Evolutionary conservation across 2,329 filamentous ascomycete species (phyloP), one percentile per base, ranked within the genome.

Genomic region (Sordariomycetes sp.): DNA sequence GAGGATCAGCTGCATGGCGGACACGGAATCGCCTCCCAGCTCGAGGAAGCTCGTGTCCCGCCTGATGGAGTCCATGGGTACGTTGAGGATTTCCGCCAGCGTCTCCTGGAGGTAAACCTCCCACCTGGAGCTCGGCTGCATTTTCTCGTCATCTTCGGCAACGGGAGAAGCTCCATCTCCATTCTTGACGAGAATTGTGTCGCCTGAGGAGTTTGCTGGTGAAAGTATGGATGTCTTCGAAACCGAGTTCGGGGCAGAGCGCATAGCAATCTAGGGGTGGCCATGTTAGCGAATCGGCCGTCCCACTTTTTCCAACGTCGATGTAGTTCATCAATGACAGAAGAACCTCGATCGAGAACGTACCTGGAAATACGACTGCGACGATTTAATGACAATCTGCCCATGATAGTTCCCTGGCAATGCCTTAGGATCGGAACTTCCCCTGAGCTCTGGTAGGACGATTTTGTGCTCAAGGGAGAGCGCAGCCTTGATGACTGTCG

Each of bases 51-150:
- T 42, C 32, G 47, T 42, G 16, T 35, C 34, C 11, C 16, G 25
- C 15, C 34, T 21, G 3, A 35, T 30, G 2, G 8, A 48, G 6
- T 63, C 55, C 25, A 61, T 48, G 1, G 49, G 39, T 8, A 38
- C 16, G 10, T 30, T 30, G 2, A 67, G 48, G 3, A 68, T 56
- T 4, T 53, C 51, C n/a, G 59, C 52, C 68, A 69, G 74, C 16
- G 66, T 48, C 8, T 49, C 44, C n/a, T 44, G 50, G 6, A 63
- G 40, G 1, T 45, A 46, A 17, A 10, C n/a, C 9, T 21, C 21
- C 30, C 30, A 32, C 21, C 4, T 10, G 11, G 20, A 19, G 19
- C 3, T 32, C 30, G 10, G 30, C 8, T 7, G 30, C 11, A 11
- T 19, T 24, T 8, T 24, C 21, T 24, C 21, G 21, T 24, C 8